Conservation (phyloP, 1,139 yeast genomes). For the Taiozyma sp. region DNA sequence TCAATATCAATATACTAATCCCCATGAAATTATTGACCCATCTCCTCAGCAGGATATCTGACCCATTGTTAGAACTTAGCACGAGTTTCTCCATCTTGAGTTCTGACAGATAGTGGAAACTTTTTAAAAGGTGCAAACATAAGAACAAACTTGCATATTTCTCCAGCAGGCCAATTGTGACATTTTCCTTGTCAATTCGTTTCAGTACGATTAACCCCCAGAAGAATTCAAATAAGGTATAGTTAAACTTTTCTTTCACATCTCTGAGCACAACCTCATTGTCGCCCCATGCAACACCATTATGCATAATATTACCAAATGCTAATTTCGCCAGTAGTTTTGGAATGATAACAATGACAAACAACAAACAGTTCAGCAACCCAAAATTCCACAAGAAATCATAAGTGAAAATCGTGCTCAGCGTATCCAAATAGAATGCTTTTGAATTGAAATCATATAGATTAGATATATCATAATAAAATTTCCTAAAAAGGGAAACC, state of each 20-base stretch:
- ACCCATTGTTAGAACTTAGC: slow-evolving; percentile 18
- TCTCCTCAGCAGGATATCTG: neutral
- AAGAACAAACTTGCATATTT: slow-evolving; percentile 39
- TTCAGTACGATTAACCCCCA: slow-evolving; percentile 36
- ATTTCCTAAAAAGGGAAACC: slow-evolving; percentile 19
- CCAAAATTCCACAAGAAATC: slow-evolving; percentile 12
- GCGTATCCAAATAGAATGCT: neutral
- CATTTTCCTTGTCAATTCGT: slow-evolving; percentile 21
- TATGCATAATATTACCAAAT: slow-evolving; percentile 33
- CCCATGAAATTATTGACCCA: slow-evolving; percentile 32
- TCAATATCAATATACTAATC: slow-evolving; percentile 31
- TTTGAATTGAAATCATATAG: neutral
- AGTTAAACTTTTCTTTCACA: slow-evolving; percentile 32
- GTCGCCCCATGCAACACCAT: slow-evolving; percentile 21
- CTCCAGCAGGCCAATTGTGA: neutral
- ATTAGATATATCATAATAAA: slow-evolving; percentile 4
- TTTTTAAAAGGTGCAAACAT: slow-evolving; percentile 36
- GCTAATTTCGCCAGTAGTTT: slow-evolving; percentile 33
- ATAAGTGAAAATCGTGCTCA: slow-evolving; percentile 3
- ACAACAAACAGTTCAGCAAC: slow-evolving; percentile 15
- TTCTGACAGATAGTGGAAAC: slow-evolving; percentile 39
- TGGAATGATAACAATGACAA: slow-evolving; percentile 21
- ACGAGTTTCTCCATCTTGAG: slow-evolving; percentile 26
- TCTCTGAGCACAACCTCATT: neutral
- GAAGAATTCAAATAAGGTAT: slow-evolving; percentile 42